phyloP scores from a whole-genome alignment of 225 moss, liverwort and hornwort species.

The Pleurozium schreberi region DNA sequence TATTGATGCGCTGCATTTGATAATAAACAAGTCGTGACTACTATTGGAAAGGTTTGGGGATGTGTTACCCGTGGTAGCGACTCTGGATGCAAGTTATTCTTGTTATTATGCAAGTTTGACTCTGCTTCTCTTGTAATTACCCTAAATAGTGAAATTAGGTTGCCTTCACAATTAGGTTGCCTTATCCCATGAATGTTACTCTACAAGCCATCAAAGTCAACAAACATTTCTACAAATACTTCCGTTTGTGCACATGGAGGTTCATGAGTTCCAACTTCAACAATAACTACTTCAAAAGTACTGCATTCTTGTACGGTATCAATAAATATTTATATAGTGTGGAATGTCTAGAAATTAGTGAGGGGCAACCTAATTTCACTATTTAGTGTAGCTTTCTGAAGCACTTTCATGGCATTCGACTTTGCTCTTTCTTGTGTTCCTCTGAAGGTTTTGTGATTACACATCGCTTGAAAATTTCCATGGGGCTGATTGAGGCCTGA shows the following conservation, averaged over 20 bases:
- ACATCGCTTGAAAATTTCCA: neutral
- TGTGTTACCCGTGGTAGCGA: neutral
- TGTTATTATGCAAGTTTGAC: neutral
- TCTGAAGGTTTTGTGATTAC: neutral
- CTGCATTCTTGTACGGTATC: no score
- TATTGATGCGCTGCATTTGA: neutral
- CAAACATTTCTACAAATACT: no score
- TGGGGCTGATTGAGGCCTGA: neutral
- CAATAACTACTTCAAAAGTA: no score
- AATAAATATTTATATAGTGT: no score
- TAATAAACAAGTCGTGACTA: conserved; percentile 4
- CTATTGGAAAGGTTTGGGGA: neutral
- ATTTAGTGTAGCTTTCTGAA: neutral
- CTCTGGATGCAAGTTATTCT: neutral
- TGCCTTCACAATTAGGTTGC: no score
- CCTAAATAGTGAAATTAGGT: no score
- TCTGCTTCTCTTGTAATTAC: neutral
- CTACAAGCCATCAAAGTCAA: no score
- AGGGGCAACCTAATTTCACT: no score
- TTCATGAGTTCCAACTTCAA: no score
- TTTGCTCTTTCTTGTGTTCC: neutral
- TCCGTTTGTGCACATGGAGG: no score
- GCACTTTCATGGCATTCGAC: neutral
- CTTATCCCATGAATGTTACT: no score
- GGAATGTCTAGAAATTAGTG: no score